Percentiles rank a stretch among this genome's conserved stretches.
phyloP scores from a whole-genome alignment of 805 yeast genomes.

The Schizosaccharomyces japonicus region DNA sequence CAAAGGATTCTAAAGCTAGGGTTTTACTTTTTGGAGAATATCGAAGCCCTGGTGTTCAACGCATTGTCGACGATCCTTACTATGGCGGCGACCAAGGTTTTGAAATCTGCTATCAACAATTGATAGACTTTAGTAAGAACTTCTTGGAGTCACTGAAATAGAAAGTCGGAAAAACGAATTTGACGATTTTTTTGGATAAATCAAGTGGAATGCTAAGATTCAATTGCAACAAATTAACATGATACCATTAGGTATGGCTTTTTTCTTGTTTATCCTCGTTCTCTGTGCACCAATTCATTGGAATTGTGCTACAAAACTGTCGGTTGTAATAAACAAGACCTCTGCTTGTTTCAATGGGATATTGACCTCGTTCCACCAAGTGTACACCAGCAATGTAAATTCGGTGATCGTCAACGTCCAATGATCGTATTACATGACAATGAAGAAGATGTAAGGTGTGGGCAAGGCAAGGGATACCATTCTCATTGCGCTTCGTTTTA shows the following conservation, averaged over 20 bases:
- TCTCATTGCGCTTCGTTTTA: not conserved
- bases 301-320: not conserved
- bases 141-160: conserved; percentile 23
- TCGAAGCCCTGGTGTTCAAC: conserved; percentile 27
- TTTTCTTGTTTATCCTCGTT: not conserved
- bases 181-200: not conserved
- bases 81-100: conserved; percentile 75
- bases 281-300: not conserved
- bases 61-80: conserved; percentile 70
- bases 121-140: conserved; percentile 48
- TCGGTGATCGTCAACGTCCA: conserved; percentile 1
- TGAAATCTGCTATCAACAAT: conserved; percentile 52
- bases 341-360: not conserved
- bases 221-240: not conserved
- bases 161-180: not conserved
- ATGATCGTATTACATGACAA: not conserved
- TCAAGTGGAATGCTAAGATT: not conserved
- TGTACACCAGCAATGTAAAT: not conserved
- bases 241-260: not conserved
- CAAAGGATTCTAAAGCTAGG: conserved; percentile 17
- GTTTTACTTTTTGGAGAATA: conserved; percentile 64
- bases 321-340: conserved; percentile 1
- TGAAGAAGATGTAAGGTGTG: not conserved
- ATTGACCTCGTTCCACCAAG: not conserved
- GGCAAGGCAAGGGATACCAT: not conserved